These are phyloP conservation scores for Alloascoidea hylecoeti DNA, from an alignment of 805 yeast species.

Conservation along the genomic window DNA sequence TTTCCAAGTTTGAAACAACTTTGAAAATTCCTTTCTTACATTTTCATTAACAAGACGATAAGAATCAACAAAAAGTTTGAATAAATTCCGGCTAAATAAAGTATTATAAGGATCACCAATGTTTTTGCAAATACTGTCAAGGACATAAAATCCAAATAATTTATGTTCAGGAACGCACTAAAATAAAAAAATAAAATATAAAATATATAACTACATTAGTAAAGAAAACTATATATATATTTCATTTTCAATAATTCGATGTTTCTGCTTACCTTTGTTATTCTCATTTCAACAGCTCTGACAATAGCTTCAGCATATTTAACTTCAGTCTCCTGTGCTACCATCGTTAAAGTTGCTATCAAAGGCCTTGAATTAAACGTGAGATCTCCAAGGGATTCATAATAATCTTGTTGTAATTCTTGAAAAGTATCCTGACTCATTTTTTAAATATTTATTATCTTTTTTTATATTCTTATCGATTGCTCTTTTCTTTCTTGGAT, in stretches of 20 bases:
- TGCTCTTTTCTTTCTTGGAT: too few species aligned
- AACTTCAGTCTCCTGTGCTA: slow-evolving; percentile 70
- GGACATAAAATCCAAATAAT: slow-evolving; percentile 66
- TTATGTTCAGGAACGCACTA: slow-evolving; percentile 71
- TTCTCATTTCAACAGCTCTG: slow-evolving; percentile 59
- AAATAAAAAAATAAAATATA: slow-evolving; percentile 6
- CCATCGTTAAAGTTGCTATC: slow-evolving; percentile 67
- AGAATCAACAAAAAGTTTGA: slow-evolving; percentile 56
- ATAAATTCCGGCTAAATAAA: slow-evolving; percentile 56
- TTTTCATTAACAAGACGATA: slow-evolving; percentile 68
- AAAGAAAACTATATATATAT: too few species aligned
- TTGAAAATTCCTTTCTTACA: slow-evolving; percentile 60
- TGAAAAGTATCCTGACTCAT: slow-evolving; percentile 13
- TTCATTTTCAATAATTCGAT: too few species aligned
- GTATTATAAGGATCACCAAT: slow-evolving; percentile 85
- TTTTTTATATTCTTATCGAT: too few species aligned
- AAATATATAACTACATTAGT: too few species aligned
- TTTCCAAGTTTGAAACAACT: slow-evolving; percentile 84
- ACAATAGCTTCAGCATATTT: slow-evolving; percentile 67
- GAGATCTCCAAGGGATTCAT: slow-evolving; percentile 54
- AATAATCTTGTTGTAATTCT: slow-evolving; percentile 49
- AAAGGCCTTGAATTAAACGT: slow-evolving; percentile 87
- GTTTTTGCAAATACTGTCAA: slow-evolving; percentile 87
- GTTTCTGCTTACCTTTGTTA: slow-evolving; percentile 33
- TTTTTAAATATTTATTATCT: not conserved